Evolutionary conservation across 2,329 filamentous ascomycete genomes (phyloP), one percentile per base, ranked within the genome.

Genomic region (Fusarium aywerte): DNA sequence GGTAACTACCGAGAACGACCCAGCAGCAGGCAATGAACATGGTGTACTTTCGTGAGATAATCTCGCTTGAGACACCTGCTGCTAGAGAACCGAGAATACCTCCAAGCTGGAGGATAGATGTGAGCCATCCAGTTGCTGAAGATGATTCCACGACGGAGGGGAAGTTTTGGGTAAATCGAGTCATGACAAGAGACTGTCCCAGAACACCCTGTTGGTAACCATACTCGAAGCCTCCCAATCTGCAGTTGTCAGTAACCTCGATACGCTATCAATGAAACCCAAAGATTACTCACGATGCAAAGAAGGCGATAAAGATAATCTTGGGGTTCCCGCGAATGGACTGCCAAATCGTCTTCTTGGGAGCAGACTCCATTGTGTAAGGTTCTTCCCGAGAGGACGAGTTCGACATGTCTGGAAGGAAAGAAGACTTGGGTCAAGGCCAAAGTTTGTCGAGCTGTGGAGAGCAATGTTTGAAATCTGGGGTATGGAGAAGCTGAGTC

Each of bases 171-270:
- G 75, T 80, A 74, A 86, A 86, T 11, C 80, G 78, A 10, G 76
- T 76, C 83, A 86, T 87, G 67, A 84, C 83, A 4, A 86, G 76
- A 13, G 83, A 83, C 66, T 85, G 82, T 31, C 83, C 83, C 4
- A 87, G 75, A 2, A 87, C 83, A 48, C 84, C 84, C 68, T 86
- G 84, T 58, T 86, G 83, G 20, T 68, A 68, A n/a, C 66, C 66
- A 68, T 68, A 68, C 16, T 73, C 70, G 10, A 73, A 73, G 29
- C 70, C 70, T 43, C 70, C 70, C 3, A 73, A 54, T 27, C 70
- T 73, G 38, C 7, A 7, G 3, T n/a, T 9, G 51, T 52, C n/a
- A 18, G 7, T 15, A 12, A 8, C 2, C 3, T 27, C n/a, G 1
- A 15, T 21, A 39, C 5, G 1, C 12, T 21, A 1, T 5, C 4